Base-by-base conservation (phyloP, 2,329 filamentous ascomycete genomes). In the Fusarium bulbicola region DNA sequence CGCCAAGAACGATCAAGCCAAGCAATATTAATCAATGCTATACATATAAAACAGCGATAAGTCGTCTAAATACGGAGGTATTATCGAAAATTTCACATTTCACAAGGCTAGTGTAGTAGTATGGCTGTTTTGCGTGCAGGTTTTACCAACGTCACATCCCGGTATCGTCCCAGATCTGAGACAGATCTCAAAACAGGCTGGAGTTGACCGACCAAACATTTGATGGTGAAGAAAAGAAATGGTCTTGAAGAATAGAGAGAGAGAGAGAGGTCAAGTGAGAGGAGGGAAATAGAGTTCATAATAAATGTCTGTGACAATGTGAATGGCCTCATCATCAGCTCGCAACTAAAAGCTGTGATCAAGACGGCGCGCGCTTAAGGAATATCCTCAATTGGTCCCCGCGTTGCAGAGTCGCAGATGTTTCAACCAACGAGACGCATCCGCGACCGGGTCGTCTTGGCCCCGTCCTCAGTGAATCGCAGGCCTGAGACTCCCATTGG, bases 401-500 rank as follows among this genome's bases (percentile, higher is more conserved):
- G 28, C 26, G 49, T 50, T 26, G 24, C 47, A 40, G 42, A 54
- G 52, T 57, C 24, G 37, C 40, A 59, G 43, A 50, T 50, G 54
- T 58, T 65, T 63, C 63, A 73, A 59, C 71, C 63, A 74, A 73
- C 70, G 71, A 63, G 71, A 73, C 71, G 71, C 65, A 61, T 73
- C 71, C 71, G 71, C 71, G 71, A 73, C 71, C 71, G 71, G 71
- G 54, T 64, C 26, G 56, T 42, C 67, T 56, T 68, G 46, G 58
- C 58, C 71, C 71, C 68, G 71, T 40, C 66, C 50, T 34, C 37
- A 52, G 47, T 49, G 67, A 59, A 53, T 43, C 34, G 47, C n/a
- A 16, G 15, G 1, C 10, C 21, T 6, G 2, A 11, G 3, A 1
- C 9, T 47, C 6, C 54, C 3, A 74, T 74, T 74, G 72, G 72